Evolutionary conservation across 805 yeast genomes (phyloP), one percentile per base, ranked within the genome.

Genomic region (Wickerhamiella sergipiensis): DNA sequence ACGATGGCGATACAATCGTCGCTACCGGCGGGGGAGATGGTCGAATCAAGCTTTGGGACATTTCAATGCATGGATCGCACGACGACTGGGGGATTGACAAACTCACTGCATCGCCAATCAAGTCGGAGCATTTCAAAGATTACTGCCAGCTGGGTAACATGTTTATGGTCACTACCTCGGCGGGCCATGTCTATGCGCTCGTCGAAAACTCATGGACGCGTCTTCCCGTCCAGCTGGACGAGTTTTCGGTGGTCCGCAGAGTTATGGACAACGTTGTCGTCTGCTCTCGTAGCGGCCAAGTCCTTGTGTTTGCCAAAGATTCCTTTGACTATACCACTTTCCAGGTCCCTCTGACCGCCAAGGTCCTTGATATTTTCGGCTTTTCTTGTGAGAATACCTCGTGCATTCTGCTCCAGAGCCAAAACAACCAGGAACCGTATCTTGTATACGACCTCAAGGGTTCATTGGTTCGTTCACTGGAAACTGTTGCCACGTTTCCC

Each of bases 21-120:
- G 88, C 80, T 1, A 85, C 95, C 12, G 92, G 95, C 43, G 98
- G 98, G 38, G 94, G 95, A 40, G 98, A 92, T 67, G 97, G 97
- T 0, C 77, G 84, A 57, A 66, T 89, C 1, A 74, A 84, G 55
- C 57, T 84, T 5, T 79, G 81, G 60, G 83, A 83, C 57, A 63
- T 61, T 10, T 50, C 45, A 17, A 46, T 24, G 38, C 44, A 13
- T 24, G 39, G 24, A 4, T 18, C 21, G 2, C 31, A 12, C 6
- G 24, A 26, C 15, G 47, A 45, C 8, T 45, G 39, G 39, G 23
- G 36, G 2, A 45, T 45, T 23, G 23, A 2, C n/a, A 24, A 45
- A 5, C 12, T 45, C 2, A 19, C 21, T n/a, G 24, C 6, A 17
- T 8, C 15, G 18, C 47, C 47, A 3, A 19, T 5, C 6, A 6